Conservation (phyloP, 208 protist species). For the Leishmania turanica region DNA sequence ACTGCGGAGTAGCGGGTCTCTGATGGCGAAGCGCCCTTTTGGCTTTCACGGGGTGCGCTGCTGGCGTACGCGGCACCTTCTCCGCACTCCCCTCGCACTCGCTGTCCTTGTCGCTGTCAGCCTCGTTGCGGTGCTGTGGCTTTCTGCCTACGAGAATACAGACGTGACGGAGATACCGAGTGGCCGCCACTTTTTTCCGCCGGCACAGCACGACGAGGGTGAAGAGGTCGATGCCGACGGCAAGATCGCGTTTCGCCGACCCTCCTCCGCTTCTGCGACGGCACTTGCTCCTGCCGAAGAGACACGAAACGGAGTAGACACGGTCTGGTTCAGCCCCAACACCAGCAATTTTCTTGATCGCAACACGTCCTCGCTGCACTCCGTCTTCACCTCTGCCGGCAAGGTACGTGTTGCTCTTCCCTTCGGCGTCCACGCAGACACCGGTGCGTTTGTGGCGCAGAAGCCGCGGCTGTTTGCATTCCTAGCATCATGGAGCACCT, state of each 20-base stretch:
- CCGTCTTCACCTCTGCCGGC: conserved; percentile 11
- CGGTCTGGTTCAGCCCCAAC: conserved; percentile 11
- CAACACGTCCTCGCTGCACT: background rate
- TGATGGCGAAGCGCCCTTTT: background rate
- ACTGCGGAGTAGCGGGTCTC: background rate
- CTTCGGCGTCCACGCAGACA: background rate
- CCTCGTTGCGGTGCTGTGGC: background rate
- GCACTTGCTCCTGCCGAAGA: background rate
- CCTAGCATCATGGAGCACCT: conserved; percentile 16
- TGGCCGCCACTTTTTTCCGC: background rate
- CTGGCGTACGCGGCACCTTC: conserved; percentile 1
- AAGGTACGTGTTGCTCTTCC: conserved; percentile 20
- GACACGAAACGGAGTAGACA: background rate
- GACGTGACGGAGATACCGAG: background rate
- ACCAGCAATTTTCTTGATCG: too few species aligned
- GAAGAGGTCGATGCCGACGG: background rate
- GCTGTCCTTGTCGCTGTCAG: background rate
- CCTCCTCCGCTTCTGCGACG: background rate
- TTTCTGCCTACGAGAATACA: background rate
- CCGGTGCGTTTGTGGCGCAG: background rate
- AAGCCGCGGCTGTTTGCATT: conserved; percentile 19
- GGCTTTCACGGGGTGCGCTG: background rate
- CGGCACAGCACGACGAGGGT: background rate
- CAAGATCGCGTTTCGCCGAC: background rate
- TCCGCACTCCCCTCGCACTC: background rate